Evolutionary conservation across 1,139 yeast genomes (phyloP).

Genomic region (Spencermartinsiella ligniputridi): DNA sequence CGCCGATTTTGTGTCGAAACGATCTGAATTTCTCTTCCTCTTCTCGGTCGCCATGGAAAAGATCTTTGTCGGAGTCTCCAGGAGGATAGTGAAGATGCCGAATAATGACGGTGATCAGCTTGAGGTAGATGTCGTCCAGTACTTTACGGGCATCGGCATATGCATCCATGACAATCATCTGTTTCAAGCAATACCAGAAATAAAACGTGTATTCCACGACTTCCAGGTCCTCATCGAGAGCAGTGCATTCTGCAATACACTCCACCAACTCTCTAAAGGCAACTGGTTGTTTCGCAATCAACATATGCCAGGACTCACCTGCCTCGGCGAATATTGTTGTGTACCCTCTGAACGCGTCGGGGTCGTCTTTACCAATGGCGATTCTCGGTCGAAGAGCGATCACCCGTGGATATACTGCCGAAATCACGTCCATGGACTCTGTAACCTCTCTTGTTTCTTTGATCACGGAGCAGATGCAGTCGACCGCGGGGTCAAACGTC

Average conservation of each 20-base stretch:
- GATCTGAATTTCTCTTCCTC: slow-evolving; percentile 91
- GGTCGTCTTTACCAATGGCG: slow-evolving; percentile 50
- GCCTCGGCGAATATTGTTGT: slow-evolving; percentile 85
- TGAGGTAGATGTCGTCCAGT: slow-evolving; percentile 57
- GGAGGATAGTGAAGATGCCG: slow-evolving; percentile 74
- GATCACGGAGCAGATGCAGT: slow-evolving; percentile 74
- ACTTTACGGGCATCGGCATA: slow-evolving; percentile 56
- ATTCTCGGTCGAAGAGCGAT: slow-evolving; percentile 55
- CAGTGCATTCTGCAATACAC: slow-evolving; percentile 59
- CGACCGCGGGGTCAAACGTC: slow-evolving; percentile 82
- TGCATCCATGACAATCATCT: slow-evolving; percentile 57
- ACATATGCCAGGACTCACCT: slow-evolving; percentile 92
- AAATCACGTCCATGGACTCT: slow-evolving; percentile 48
- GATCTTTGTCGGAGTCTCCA: slow-evolving; percentile 35
- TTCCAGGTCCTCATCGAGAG: slow-evolving; percentile 75
- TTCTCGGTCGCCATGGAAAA: slow-evolving; percentile 63
- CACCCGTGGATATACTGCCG: slow-evolving; percentile 65
- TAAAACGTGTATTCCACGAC: slow-evolving; percentile 86
- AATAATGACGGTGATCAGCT: slow-evolving; percentile 64
- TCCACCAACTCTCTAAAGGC: slow-evolving; percentile 74
- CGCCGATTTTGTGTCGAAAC: slow-evolving; percentile 95
- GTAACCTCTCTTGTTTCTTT: slow-evolving; percentile 73
- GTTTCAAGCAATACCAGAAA: slow-evolving; percentile 85
- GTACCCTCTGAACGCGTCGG: slow-evolving; percentile 66
- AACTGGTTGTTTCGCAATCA: slow-evolving; percentile 69